These are phyloP conservation scores for Jackrogersella multiformis DNA, from an alignment of 495 filamentous ascomycete species.

Conservation along the genomic window DNA sequence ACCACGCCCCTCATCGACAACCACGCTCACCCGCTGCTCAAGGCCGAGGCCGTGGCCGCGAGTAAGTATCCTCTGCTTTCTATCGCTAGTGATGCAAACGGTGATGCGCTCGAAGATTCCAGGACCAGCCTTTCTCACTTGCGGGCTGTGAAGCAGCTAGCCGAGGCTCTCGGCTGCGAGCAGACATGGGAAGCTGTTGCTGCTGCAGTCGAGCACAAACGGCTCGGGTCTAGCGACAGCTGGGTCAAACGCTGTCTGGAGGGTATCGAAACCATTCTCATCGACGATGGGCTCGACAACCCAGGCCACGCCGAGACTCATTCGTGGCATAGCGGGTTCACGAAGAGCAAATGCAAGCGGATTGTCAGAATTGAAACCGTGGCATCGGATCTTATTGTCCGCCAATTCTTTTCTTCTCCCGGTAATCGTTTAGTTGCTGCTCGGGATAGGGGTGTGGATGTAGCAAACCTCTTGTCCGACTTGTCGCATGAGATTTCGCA, in stretches of 20 bases:
- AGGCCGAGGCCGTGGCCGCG: slow-evolving; percentile 43
- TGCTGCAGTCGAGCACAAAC: slow-evolving; percentile 63
- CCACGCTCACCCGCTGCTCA: slow-evolving; percentile 77
- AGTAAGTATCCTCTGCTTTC: slow-evolving; percentile 67
- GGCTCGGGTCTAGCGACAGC: slow-evolving; percentile 63
- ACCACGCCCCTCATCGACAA: slow-evolving; percentile 85
- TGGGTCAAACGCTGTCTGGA: slow-evolving; percentile 72
- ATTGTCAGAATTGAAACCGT: slow-evolving; percentile 88
- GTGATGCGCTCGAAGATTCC: slow-evolving; percentile 66
- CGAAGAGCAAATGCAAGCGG: slow-evolving; percentile 68
- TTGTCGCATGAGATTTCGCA: slow-evolving; percentile 61
- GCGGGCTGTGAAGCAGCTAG: slow-evolving; percentile 74
- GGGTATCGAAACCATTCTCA: slow-evolving; percentile 78
- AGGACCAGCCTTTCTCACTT: slow-evolving; percentile 71
- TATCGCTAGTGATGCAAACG: slow-evolving; percentile 79
- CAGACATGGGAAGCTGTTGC: slow-evolving; percentile 71
- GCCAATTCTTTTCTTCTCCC: slow-evolving; percentile 21
- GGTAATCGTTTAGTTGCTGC: not conserved
- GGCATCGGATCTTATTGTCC: slow-evolving; percentile 68
- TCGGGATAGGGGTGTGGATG: slow-evolving; percentile 42
- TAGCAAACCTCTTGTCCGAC: slow-evolving; percentile 49
- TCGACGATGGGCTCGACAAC: slow-evolving; percentile 78
- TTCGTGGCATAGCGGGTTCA: slow-evolving; percentile 76
- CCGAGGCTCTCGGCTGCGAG: slow-evolving; percentile 67
- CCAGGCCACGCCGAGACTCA: slow-evolving; percentile 66